A percentile compares a stretch with the other conserved stretches of the same genome.
These are phyloP conservation scores for Wickerhamomyces hampshirensis DNA, from an alignment of 805 yeast species.

Conservation along the genomic window DNA sequence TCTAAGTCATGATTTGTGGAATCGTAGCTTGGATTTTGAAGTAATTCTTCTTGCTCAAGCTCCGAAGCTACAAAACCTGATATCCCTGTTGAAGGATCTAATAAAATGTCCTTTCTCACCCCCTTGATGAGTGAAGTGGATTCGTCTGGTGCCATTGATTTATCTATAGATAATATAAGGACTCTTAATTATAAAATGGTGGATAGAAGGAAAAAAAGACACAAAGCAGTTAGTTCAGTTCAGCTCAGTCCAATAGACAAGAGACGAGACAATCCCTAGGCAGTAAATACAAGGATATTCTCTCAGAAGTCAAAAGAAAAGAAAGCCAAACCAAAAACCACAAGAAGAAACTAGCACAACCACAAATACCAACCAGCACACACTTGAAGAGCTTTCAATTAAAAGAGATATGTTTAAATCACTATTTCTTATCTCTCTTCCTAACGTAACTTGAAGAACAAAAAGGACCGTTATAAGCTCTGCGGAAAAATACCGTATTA, in stretches of 20 bases:
- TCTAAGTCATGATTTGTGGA: conserved; percentile 2
- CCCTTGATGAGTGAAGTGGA: conserved; percentile 17
- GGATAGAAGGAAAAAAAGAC: background rate
- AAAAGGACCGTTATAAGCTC: no score
- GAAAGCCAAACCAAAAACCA: no score
- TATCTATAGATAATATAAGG: background rate
- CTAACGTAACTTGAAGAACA: no score
- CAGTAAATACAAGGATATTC: no score
- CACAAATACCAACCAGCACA: no score
- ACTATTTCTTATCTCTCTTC: no score
- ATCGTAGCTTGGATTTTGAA: conserved; percentile 15
- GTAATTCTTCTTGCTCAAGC: conserved; percentile 26
- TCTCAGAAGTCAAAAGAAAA: no score
- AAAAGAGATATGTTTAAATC: no score
- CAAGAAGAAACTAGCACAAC: no score
- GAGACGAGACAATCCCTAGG: no score
- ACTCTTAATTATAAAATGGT: background rate
- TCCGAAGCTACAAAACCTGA: conserved; percentile 32
- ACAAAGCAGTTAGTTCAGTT: background rate
- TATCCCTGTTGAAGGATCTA: conserved; percentile 29
- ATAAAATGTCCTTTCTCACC: conserved; percentile 14
- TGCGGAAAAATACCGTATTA: no score
- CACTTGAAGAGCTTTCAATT: no score
- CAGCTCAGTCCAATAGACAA: background rate
- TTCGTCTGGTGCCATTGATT: conserved; percentile 8